Conservation (phyloP, 2,329 filamentous ascomycete genomes). For the Claviceps pusilla region DNA sequence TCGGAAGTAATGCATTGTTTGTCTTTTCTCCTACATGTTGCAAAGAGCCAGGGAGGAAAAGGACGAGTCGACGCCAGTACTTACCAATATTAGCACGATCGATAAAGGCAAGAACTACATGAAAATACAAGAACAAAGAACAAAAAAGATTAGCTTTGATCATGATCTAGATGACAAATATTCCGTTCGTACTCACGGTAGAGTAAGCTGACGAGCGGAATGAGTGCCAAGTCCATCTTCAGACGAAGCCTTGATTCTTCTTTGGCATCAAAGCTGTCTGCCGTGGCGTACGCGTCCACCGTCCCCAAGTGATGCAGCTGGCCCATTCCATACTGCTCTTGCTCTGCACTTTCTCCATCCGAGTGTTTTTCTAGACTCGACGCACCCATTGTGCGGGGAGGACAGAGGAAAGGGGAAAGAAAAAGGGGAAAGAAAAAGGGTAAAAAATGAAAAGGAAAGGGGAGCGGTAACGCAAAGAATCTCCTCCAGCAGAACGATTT, state of each 20-base stretch:
- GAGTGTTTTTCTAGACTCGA: background rate
- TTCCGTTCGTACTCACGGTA: slow-evolving; percentile 28
- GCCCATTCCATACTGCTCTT: background rate
- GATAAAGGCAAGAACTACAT: slow-evolving; percentile 32
- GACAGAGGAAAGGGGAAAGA: too few species aligned
- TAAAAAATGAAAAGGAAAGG: too few species aligned
- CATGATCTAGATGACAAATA: background rate
- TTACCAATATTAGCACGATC: slow-evolving; percentile 52
- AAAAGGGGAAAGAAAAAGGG: background rate
- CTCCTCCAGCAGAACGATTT: background rate
- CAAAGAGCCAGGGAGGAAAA: background rate
- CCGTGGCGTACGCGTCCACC: slow-evolving; percentile 10
- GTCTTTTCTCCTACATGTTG: too few species aligned
- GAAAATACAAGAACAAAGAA: background rate
- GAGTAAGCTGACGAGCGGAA: slow-evolving; percentile 48
- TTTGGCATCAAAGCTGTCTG: slow-evolving; percentile 28
- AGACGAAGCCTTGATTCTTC: slow-evolving; percentile 40
- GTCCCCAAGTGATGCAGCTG: background rate
- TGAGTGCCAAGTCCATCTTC: slow-evolving; percentile 50
- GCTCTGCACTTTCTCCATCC: background rate
- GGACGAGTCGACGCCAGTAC: slow-evolving; percentile 1
- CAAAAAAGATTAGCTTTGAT: background rate
- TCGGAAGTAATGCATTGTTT: background rate
- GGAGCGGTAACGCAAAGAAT: background rate
- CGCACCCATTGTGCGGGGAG: background rate